A percentile compares a stretch with the other conserved stretches of the same genome.
Evolutionary conservation across 345 rosid species (phyloP).

Genomic region (Eucalyptus paniculata): DNA sequence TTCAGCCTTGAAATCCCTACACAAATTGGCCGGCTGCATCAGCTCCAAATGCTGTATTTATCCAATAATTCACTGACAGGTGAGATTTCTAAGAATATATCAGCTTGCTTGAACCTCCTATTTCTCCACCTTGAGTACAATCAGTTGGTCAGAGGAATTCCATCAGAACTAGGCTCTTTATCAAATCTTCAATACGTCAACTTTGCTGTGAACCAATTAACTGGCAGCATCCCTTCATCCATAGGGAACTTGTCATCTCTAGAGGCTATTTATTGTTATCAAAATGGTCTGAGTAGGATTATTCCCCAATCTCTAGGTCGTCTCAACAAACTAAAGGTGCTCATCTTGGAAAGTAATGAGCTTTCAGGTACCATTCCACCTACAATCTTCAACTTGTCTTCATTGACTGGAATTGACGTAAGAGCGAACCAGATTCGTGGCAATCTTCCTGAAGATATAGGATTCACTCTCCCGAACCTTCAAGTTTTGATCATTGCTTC

Average conservation of each 20-base stretch:
- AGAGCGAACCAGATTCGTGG: not conserved
- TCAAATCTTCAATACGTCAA: not conserved
- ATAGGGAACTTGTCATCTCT: not conserved
- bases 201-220: not conserved
- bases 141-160: not conserved
- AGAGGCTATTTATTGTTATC: not conserved
- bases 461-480: not conserved
- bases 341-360: not conserved
- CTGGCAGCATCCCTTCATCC: not conserved
- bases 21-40: not conserved
- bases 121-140: not conserved
- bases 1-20: not conserved
- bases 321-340: not conserved
- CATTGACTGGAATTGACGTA: not conserved
- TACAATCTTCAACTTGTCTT: conserved; percentile 12
- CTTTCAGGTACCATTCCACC: conserved; percentile 9
- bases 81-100: not conserved
- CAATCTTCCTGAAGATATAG: conserved; percentile 2
- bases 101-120: not conserved
- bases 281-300: not conserved
- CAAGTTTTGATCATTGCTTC: not conserved
- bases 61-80: not conserved
- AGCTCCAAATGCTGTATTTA: not conserved
- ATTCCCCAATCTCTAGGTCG: not conserved
- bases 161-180: not conserved